Base-by-base conservation (phyloP, 2,329 filamentous ascomycete species). In the Lachnellula occidentalis region DNA sequence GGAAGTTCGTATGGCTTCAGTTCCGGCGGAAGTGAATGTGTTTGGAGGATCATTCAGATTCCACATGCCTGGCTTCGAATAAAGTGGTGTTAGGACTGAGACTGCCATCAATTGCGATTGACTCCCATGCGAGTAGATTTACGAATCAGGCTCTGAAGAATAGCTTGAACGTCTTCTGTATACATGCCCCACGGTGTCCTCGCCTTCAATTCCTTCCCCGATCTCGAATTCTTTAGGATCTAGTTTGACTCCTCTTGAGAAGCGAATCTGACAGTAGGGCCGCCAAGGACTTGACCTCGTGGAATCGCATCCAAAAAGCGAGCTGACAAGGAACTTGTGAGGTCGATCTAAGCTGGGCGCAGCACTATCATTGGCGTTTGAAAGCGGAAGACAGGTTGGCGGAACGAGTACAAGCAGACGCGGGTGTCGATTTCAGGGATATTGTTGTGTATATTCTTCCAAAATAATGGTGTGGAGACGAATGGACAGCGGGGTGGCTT, bases 21-120 rank as follows among this genome's bases (percentile, higher is more conserved):
- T 54, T 51, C 54, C 61, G 43, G 61, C 55, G 21, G 64, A 47
- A 47, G 60, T 59, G 52, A 58, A 66, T 45, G 60, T 45, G 39
- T 52, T 59, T 42, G 57, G 59, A 51, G 61, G 53, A 56, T 66
- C 63, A 55, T 61, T 62, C 60, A 64, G 54, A 52, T 64, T 61
- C 66, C 66, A 68, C 59, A 65, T 63, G 54, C 56, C 62, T 58
- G 61, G 58, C 57, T 64, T 66, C 54, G 66, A 64, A 56, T 60
- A 60, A 37, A 62, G 56, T 59, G 58, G 58, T 58, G 58, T 53
- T 59, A 65, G 65, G 51, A 68, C 60, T 58, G 64, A 66, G 58
- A 67, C 62, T 66, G 66, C 66, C 66, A 68, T 69, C 63, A 66
- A 66, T 61, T 65, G 56, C 59, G 59, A 51, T 50, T 62, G 54